phyloP scores from a whole-genome alignment of 2,329 filamentous ascomycete species.

The Malbranchea zuffiana region DNA sequence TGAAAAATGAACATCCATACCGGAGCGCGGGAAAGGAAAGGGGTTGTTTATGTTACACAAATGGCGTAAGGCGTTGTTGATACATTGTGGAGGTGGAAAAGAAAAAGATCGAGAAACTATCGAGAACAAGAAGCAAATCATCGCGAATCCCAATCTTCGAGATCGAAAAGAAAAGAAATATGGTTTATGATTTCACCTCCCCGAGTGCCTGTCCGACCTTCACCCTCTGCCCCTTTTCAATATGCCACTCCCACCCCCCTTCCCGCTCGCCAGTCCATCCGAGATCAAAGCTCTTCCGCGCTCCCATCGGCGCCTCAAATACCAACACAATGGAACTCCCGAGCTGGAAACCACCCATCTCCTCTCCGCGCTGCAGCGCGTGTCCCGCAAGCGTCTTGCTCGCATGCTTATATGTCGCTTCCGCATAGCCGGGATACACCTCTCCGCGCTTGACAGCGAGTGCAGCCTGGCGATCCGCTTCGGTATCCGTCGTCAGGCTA shows the following conservation, averaged over 20 bases:
- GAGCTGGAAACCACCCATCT: conserved; percentile 96
- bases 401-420: conserved; percentile 75
- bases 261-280: conserved; percentile 48
- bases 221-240: conserved; percentile 77
- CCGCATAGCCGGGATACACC: conserved; percentile 78
- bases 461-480: conserved; percentile 74
- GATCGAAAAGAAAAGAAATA: too few relatives aligned
- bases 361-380: conserved; percentile 74
- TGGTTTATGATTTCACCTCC: conserved; percentile 51
- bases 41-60: too few relatives aligned
- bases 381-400: conserved; percentile 71
- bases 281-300: conserved; percentile 47
- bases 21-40: too few relatives aligned
- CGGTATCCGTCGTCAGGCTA: conserved; percentile 81
- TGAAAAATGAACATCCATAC: too few relatives aligned
- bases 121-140: too few relatives aligned
- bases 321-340: conserved; percentile 92
- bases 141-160: too few relatives aligned
- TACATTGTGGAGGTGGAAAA: too few relatives aligned
- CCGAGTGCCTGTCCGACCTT: conserved; percentile 84
- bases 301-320: conserved; percentile 76
- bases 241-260: conserved; percentile 72
- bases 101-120: too few relatives aligned
- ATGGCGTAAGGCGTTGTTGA: too few relatives aligned
- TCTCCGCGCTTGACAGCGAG: conserved; percentile 66